Evolutionary conservation across 2,329 filamentous ascomycete genomes (phyloP).

Genomic region (Magnaporthiopsis poae): DNA sequence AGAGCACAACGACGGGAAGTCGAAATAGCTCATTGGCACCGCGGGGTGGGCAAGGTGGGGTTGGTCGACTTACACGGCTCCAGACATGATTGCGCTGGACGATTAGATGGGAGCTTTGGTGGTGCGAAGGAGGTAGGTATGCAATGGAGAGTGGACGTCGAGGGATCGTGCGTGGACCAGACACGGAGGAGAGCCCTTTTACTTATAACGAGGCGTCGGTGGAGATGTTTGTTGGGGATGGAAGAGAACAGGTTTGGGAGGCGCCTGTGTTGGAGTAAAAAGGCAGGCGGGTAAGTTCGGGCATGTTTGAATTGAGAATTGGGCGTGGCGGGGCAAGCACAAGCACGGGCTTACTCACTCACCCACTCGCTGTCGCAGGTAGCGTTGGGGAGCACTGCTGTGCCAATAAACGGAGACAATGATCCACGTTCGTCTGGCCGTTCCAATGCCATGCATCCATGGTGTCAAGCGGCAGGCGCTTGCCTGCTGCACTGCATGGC

Average conservation of each 20-base stretch:
- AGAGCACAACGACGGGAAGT: constrained; percentile 2
- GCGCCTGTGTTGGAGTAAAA: constrained; percentile 5
- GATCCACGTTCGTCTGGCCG: neutral
- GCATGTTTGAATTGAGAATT: neutral
- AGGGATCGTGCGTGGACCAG: neutral
- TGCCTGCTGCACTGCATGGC: neutral
- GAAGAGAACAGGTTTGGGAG: neutral
- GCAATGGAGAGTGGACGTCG: neutral
- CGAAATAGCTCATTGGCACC: constrained; percentile 14
- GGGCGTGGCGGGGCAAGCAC: constrained; percentile 11
- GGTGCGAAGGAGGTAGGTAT: neutral
- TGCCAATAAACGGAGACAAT: neutral
- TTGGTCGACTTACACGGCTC: constrained; percentile 52
- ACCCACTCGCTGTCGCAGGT: neutral
- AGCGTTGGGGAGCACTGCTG: neutral
- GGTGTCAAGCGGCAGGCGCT: neutral
- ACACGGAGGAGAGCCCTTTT: neutral
- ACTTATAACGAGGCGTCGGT: neutral
- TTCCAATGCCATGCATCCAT: too few species aligned
- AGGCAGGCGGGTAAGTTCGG: constrained; percentile 1
- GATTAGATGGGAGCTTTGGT: neutral
- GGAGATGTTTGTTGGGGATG: neutral
- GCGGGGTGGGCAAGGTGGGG: constrained; percentile 21
- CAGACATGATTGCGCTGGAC: constrained; percentile 39
- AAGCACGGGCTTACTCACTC: constrained; percentile 17